Conservation (phyloP, 2,329 filamentous ascomycete species). For the Microascus cirrosus region DNA sequence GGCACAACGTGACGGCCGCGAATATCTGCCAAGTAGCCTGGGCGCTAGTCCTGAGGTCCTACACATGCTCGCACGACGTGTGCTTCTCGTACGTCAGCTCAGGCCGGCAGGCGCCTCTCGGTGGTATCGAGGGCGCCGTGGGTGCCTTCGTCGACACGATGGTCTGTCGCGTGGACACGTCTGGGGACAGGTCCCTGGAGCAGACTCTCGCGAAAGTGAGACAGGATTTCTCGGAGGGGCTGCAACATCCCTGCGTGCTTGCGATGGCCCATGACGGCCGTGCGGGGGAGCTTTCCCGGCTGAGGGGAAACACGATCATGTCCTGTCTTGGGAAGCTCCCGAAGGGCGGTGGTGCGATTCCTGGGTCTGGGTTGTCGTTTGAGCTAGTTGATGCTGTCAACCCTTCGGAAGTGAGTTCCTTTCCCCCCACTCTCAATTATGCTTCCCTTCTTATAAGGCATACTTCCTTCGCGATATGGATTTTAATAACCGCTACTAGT, state of each 20-base stretch:
- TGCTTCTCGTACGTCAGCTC: constrained; percentile 43
- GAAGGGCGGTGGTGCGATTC: no score
- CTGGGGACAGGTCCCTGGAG: not conserved
- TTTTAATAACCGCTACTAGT: not conserved
- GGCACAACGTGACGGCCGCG: not conserved
- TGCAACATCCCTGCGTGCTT: not conserved
- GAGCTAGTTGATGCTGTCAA: not conserved
- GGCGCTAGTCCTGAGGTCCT: constrained; percentile 10
- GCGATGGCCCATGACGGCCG: not conserved
- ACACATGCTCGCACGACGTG: constrained; percentile 33
- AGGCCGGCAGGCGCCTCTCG: constrained; percentile 38
- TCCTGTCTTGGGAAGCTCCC: not conserved
- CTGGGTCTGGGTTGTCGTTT: not conserved
- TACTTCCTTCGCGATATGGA: no score
- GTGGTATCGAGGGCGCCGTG: constrained; percentile 33
- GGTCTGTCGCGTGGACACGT: constrained; percentile 30
- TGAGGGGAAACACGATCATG: not conserved
- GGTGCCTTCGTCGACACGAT: constrained; percentile 46
- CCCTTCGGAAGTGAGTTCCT: not conserved
- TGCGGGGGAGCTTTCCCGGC: not conserved
- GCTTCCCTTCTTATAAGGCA: no score
- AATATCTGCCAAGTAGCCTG: not conserved
- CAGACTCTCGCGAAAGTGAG: not conserved
- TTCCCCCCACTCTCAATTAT: not conserved
- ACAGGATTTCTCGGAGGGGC: not conserved